Conservation (phyloP, 164 flowering plant genomes). For the Santalum album region DNA sequence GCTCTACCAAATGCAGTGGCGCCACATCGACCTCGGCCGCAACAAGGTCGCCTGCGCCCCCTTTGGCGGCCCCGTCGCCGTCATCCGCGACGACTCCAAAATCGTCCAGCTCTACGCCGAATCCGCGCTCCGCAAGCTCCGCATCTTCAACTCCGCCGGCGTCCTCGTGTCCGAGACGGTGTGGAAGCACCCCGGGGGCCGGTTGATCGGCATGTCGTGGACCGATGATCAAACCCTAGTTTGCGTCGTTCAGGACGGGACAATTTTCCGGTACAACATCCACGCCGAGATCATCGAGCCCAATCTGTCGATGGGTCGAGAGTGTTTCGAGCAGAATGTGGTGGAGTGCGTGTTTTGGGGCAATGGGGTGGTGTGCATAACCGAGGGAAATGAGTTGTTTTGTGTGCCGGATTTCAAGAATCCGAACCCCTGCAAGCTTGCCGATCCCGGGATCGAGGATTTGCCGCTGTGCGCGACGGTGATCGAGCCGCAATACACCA, state of each 20-base stretch:
- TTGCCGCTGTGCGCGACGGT: constrained; percentile 69
- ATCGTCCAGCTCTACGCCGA: constrained; percentile 90
- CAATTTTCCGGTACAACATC: constrained; percentile 53
- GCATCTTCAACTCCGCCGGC: constrained; percentile 83
- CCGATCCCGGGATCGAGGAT: constrained; percentile 55
- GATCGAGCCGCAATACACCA: constrained; percentile 84
- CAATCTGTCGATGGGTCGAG: constrained; percentile 55
- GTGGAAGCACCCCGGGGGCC: constrained; percentile 87
- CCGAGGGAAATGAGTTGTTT: constrained; percentile 52
- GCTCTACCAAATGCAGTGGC: constrained; percentile 76
- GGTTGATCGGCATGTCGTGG: constrained; percentile 80
- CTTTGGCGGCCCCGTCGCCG: constrained; percentile 91
- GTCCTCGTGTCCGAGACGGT: constrained; percentile 55
- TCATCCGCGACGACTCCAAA: constrained; percentile 92
- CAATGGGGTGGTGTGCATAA: constrained; percentile 77
- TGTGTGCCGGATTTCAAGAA: constrained; percentile 67
- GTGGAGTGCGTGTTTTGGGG: constrained; percentile 93
- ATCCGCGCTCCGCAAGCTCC: constrained; percentile 84
- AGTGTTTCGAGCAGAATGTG: constrained; percentile 72
- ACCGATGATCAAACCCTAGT: constrained; percentile 68
- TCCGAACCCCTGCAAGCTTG: constrained; percentile 48
- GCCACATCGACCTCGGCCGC: constrained; percentile 63
- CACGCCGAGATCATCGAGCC: constrained; percentile 61
- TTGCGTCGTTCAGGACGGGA: constrained; percentile 87
- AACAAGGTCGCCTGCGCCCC: constrained; percentile 88